These are phyloP conservation scores for Scheffersomyces amazonensis DNA, from an alignment of 805 yeast species.

Conservation along the genomic window DNA sequence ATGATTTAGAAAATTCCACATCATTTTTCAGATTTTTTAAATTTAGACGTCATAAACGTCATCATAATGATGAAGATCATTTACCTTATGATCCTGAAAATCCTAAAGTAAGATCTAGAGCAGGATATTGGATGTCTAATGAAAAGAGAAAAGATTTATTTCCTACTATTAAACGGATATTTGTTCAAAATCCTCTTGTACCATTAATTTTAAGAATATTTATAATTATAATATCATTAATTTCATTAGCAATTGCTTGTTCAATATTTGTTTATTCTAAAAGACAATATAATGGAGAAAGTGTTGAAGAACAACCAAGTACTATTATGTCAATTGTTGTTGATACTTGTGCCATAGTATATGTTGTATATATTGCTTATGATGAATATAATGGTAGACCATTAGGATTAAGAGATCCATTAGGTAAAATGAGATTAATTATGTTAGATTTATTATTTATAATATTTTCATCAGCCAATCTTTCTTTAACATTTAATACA, in stretches of 20 bases:
- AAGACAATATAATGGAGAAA: constrained; percentile 26
- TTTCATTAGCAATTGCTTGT: constrained; percentile 72
- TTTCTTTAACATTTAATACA: constrained; percentile 82
- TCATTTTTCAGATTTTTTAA: constrained; percentile 1
- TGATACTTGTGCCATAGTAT: constrained; percentile 72
- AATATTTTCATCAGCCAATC: constrained; percentile 83
- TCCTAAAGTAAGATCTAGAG: constrained; percentile 48
- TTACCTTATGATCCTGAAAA: constrained; percentile 21
- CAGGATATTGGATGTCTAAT: constrained; percentile 68
- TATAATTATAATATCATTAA: constrained; percentile 49
- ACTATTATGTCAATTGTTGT: constrained; percentile 91
- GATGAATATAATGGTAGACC: constrained; percentile 95
- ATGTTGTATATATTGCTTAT: constrained; percentile 75
- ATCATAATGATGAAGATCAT: constrained; percentile 1
- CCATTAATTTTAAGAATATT: constrained; percentile 69
- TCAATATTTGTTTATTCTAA: constrained; percentile 47
- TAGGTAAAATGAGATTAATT: constrained; percentile 76
- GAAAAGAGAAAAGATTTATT: constrained; percentile 61
- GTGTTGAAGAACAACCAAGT: constrained; percentile 74
- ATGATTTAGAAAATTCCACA: constrained; percentile 3
- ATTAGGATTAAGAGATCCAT: constrained; percentile 81
- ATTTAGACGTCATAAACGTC: background rate
- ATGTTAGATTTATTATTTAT: constrained; percentile 83
- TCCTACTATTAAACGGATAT: constrained; percentile 55
- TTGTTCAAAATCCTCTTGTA: constrained; percentile 74